Evolutionary conservation across 1,139 yeast genomes (phyloP), one percentile per base, ranked within the genome.

Genomic region (Magnusiomyces paraingens): DNA sequence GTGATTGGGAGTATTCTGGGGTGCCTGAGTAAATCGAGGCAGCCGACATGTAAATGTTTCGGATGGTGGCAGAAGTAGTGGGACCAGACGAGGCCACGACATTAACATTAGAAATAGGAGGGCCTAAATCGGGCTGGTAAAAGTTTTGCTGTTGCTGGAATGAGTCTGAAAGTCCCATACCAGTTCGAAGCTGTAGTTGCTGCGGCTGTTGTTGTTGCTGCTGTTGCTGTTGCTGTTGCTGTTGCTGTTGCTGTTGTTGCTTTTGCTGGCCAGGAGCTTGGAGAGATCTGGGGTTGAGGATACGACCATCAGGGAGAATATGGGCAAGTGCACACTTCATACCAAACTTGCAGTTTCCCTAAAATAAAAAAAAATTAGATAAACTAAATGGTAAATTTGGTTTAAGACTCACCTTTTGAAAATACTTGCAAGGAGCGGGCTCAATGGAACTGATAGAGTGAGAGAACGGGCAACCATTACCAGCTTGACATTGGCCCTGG

Each of bases 401-500:
- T 18, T 12, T 1, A 20, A 20, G 46, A 57, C 72, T 36, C 47
- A 55, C 58, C 51, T 87, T 87, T 65, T 86, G 94, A 69, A 88
- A 91, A 69, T 90, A 91, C 73, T 89, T 90, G 76, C 98, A 91
- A 8, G 95, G 95, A 36, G 86, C 78, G 58, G 80, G 80, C 58
- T 84, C 90, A 45, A 77, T 73, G 2, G 81, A 76, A 54, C 84
- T 88, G 54, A 81, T 70, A 48, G 86, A 79, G 67, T 93, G 98
- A 46, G 95, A 84, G 65, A 93, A 93, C 1, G 97, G 97, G 69
- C 98, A 93, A 1, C 93, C 77, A 55, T 74, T 75, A 12, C 98
- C 98, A 1, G 98, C 98, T 70, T 90, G 97, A 69, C 98, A 91
- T 18, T 86, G 81, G 0, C 98, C 97, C 67, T 90, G 96, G 58